Evolutionary conservation across 2,329 filamentous ascomycete species (phyloP), one percentile per base, ranked within the genome.

Genomic region (Diaporthe aspalathi): DNA sequence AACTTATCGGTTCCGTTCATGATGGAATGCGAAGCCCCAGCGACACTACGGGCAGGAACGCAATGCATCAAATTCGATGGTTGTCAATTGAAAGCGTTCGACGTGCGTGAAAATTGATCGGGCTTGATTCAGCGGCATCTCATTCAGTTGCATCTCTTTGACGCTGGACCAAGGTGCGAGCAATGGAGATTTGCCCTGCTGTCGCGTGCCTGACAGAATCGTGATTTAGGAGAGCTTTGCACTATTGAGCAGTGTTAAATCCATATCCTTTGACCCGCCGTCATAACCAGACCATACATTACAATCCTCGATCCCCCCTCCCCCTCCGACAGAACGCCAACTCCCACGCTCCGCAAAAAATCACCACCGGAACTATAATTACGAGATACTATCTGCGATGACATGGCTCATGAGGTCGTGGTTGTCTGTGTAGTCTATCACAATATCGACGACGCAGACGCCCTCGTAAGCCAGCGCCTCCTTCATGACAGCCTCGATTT

Each of bases 391-490:
- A 17, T 79, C 75, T 5, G 74, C 52, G 54, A 85, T 80, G 4
- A 85, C 76, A 60, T 84, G 76, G 52, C 76, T 76, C 72, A 83
- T 83, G 70, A 86, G 72, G 67, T 82, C 82, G 63, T 78, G 76
- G 45, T 81, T 83, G 29, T 80, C 77, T 40, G 78, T 80, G 72
- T 86, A 86, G 74, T 86, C 84, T 70, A 86, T 84, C 50, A 76
- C 74, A 8, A 86, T 78, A 74, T 86, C 84, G 20, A 86, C 84
- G n/a, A 86, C 72, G 45, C 78, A 80, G 3, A 86, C 79, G 1
- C 84, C 84, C 56, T 82, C 74, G 62, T 81, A 80, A 9, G 77
- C 79, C 65, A 86, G 72, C 16, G 84, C 84, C 76, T 83, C 79
- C 49, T 80, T 77, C 80, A 86, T 83, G 6, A 84, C 82, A 14